A percentile compares a stretch with the other conserved stretches of the same genome.
Conservation (phyloP, 1,284 basidiomycete genomes). For the Cerioporus squamosus region DNA sequence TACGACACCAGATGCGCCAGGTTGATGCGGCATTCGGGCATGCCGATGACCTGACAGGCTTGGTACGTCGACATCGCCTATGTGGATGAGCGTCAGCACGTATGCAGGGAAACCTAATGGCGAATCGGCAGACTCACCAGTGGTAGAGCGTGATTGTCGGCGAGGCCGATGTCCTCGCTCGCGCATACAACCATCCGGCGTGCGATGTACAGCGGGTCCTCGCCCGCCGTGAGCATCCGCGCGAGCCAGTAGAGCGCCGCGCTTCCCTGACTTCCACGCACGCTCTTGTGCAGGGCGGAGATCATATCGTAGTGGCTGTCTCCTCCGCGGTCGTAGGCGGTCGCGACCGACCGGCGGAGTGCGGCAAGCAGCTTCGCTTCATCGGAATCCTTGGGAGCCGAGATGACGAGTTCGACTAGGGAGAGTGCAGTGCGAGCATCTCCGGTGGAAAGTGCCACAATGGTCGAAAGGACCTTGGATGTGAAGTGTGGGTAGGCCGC, state of each 20-base stretch:
- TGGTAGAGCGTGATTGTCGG: slow-evolving; percentile 73
- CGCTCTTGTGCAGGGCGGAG: slow-evolving; percentile 85
- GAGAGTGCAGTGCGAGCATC: slow-evolving; percentile 76
- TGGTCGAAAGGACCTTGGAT: slow-evolving; percentile 49
- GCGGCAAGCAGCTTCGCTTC: slow-evolving; percentile 52
- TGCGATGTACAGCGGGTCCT: slow-evolving; percentile 88
- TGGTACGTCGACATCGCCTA: slow-evolving; percentile 80
- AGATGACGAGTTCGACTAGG: slow-evolving; percentile 64
- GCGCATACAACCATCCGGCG: slow-evolving; percentile 84
- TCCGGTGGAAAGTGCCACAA: slow-evolving; percentile 63
- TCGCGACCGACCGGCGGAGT: slow-evolving; percentile 59
- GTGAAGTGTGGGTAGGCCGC: slow-evolving; percentile 51
- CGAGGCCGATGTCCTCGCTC: slow-evolving; percentile 86
- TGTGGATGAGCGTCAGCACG: slow-evolving; percentile 3
- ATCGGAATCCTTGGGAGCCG: slow-evolving; percentile 40
- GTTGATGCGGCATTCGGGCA: slow-evolving; percentile 83
- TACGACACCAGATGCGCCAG: slow-evolving; percentile 84
- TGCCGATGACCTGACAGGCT: slow-evolving; percentile 83
- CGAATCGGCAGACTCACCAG: slow-evolving; percentile 48
- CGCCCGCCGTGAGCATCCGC: slow-evolving; percentile 82
- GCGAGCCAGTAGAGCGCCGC: slow-evolving; percentile 93
- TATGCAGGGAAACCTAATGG: neutral
- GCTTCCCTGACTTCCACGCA: slow-evolving; percentile 79
- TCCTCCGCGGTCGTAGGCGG: slow-evolving; percentile 75
- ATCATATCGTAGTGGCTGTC: slow-evolving; percentile 89